Conservation (phyloP, 768 basidiomycete species). For the Agaricus blazei region DNA sequence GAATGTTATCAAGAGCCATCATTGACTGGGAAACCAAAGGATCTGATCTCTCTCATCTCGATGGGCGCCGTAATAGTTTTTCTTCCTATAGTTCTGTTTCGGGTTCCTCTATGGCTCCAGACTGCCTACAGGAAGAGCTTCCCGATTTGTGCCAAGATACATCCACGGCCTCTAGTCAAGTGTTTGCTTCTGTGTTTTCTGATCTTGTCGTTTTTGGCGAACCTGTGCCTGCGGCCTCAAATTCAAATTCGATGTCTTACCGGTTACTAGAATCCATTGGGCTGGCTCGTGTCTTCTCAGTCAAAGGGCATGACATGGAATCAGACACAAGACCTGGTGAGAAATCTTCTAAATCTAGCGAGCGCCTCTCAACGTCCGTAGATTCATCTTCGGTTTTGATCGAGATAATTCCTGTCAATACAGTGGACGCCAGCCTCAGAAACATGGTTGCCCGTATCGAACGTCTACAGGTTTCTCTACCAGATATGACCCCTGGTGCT, state of each 20-base stretch:
- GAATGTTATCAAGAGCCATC: background rate
- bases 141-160: background rate
- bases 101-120: background rate
- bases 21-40: background rate
- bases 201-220: slow-evolving; percentile 62
- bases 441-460: background rate
- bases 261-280: slow-evolving; percentile 30
- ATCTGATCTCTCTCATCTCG: background rate
- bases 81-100: background rate
- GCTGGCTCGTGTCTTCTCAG: slow-evolving; percentile 35
- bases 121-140: slow-evolving; percentile 1
- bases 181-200: slow-evolving; percentile 52
- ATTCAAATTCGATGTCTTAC: slow-evolving; percentile 12
- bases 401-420: background rate
- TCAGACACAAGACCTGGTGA: background rate
- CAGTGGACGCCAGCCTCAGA: background rate
- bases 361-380: background rate
- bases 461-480: background rate
- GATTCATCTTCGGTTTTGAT: background rate
- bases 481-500: background rate
- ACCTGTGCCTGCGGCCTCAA: slow-evolving; percentile 10
- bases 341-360: background rate
- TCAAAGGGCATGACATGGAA: background rate
- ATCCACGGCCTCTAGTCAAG: slow-evolving; percentile 11
- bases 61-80: background rate